Conservation (phyloP, 1,139 yeast genomes). For the Debaryomycetaceae sp. region DNA sequence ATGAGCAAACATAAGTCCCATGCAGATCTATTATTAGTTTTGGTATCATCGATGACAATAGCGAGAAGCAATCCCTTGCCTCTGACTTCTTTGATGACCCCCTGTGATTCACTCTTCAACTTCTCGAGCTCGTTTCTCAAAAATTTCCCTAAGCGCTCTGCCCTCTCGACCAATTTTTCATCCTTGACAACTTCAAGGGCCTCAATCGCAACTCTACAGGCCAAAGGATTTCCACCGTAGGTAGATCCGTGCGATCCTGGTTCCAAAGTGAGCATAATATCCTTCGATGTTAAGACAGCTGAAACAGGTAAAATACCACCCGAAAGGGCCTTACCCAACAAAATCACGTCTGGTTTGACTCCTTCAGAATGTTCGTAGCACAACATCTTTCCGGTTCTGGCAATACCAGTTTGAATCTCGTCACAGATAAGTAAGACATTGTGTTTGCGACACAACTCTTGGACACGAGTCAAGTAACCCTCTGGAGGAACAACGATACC, state of each 20-base stretch:
- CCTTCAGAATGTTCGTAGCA: slow-evolving; percentile 82
- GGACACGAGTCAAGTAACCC: slow-evolving; percentile 73
- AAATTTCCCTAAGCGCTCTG: slow-evolving; percentile 65
- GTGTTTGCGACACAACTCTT: slow-evolving; percentile 73
- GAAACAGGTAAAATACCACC: slow-evolving; percentile 96
- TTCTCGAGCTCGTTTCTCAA: slow-evolving; percentile 65
- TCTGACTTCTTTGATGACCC: slow-evolving; percentile 84
- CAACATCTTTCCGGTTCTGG: slow-evolving; percentile 92
- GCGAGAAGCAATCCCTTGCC: slow-evolving; percentile 91
- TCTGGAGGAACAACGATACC: slow-evolving; percentile 93
- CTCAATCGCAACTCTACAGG: slow-evolving; percentile 91
- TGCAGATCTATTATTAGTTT: slow-evolving; percentile 87
- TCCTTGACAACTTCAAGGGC: slow-evolving; percentile 88
- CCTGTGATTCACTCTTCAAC: slow-evolving; percentile 58
- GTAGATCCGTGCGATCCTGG: slow-evolving; percentile 99
- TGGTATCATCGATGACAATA: slow-evolving; percentile 80
- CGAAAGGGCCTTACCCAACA: slow-evolving; percentile 90
- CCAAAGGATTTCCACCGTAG: slow-evolving; percentile 96
- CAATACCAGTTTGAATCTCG: slow-evolving; percentile 97
- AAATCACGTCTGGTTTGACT: slow-evolving; percentile 81
- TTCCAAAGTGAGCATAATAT: slow-evolving; percentile 83
- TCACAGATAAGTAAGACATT: slow-evolving; percentile 89
- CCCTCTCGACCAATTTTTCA: slow-evolving; percentile 80
- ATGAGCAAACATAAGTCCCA: slow-evolving; percentile 93
- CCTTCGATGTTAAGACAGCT: slow-evolving; percentile 82